Conservation (phyloP, 2,329 filamentous ascomycete genomes). For the Hypoxylon sp. region DNA sequence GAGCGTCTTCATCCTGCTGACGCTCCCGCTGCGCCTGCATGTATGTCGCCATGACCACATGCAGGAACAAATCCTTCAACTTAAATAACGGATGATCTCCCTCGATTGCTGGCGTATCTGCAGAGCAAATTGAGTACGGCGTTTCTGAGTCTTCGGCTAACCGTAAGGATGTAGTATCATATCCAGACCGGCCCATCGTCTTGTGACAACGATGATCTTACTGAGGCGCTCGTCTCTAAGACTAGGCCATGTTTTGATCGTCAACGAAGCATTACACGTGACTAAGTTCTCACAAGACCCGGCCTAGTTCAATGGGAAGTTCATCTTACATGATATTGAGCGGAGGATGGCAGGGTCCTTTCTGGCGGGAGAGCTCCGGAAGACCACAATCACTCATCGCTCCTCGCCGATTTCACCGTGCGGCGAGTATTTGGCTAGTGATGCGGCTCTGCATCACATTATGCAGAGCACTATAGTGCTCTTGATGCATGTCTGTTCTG, state of each 20-base stretch:
- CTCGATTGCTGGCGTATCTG: constrained; percentile 39
- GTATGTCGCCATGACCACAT: constrained; percentile 41
- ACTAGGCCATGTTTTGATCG: constrained; percentile 24
- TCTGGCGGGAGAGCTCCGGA: background rate
- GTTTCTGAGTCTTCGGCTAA: constrained; percentile 40
- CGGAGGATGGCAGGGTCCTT: background rate
- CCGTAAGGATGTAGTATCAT: constrained; percentile 40
- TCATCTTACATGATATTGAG: constrained; percentile 1
- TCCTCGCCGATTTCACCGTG: background rate
- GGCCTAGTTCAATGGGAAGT: background rate
- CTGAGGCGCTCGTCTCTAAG: constrained; percentile 4
- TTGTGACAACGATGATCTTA: constrained; percentile 23
- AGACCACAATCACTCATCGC: background rate
- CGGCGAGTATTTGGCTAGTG: constrained; percentile 6
- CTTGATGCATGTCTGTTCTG: constrained; percentile 36
- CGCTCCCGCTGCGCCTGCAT: constrained; percentile 20
- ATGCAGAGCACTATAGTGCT: constrained; percentile 43
- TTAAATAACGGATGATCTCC: constrained; percentile 38
- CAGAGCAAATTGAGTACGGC: constrained; percentile 41
- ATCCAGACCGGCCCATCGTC: constrained; percentile 45
- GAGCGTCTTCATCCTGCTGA: constrained; percentile 25
- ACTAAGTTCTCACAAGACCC: background rate
- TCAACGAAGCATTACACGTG: constrained; percentile 19
- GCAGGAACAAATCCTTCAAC: constrained; percentile 42
- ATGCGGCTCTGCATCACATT: constrained; percentile 36